Conservation (phyloP, 2,329 filamentous ascomycete species). For the Xylaria sp. region DNA sequence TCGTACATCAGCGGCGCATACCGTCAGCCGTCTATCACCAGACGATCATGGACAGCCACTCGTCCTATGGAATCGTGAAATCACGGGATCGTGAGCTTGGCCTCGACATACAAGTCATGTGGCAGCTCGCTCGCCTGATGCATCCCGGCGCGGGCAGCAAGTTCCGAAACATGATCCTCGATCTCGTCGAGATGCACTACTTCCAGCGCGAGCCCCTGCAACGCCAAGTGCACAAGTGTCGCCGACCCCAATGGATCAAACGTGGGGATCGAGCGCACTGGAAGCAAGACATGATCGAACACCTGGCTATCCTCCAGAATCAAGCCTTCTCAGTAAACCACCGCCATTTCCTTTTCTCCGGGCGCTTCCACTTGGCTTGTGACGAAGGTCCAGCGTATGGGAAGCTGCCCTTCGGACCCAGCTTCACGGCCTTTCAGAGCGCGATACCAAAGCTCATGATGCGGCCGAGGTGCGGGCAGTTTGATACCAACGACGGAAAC, state of each 20-base stretch:
- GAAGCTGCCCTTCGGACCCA: slow-evolving; percentile 17
- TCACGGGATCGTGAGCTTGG: slow-evolving; percentile 23
- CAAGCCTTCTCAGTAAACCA: slow-evolving; percentile 12
- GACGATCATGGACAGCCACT: neutral
- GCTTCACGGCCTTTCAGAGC: slow-evolving; percentile 9
- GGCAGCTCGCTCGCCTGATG: slow-evolving; percentile 26
- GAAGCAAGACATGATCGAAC: slow-evolving; percentile 22
- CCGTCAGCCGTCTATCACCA: slow-evolving; percentile 14
- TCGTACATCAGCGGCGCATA: slow-evolving; percentile 24
- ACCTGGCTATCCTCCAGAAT: slow-evolving; percentile 15
- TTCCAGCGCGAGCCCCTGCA: slow-evolving; percentile 8
- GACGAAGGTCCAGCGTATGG: slow-evolving; percentile 41
- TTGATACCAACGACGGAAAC: no score
- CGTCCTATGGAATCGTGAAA: slow-evolving; percentile 20
- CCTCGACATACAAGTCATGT: slow-evolving; percentile 28
- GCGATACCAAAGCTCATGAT: no score
- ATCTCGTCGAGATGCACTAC: slow-evolving; percentile 9
- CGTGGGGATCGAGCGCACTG: slow-evolving; percentile 7
- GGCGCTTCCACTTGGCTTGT: slow-evolving; percentile 23
- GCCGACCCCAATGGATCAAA: neutral
- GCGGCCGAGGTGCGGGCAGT: no score
- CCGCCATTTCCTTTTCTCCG: slow-evolving; percentile 21
- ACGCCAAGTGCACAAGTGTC: slow-evolving; percentile 1
- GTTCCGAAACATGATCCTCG: slow-evolving; percentile 6
- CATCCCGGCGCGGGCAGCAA: neutral